Percentiles rank a stretch among this genome's conserved stretches.
phyloP scores from a whole-genome alignment of 345 rosid genomes.

The Gynandropsis gynandra region DNA sequence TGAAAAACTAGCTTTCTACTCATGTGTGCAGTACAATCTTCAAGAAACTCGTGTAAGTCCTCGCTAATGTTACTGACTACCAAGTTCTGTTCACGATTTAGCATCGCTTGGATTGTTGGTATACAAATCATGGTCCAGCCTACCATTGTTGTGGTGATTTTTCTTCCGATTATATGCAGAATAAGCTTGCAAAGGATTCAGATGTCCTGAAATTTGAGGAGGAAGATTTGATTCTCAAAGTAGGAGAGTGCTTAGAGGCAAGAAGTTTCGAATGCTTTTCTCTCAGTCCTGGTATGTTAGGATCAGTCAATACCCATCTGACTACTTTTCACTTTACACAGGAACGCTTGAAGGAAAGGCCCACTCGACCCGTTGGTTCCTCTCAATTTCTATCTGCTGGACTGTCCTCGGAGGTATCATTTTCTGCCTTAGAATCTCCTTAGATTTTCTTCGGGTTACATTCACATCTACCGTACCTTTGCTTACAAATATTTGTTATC shows the following conservation, averaged over 20 bases:
- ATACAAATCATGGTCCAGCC: neutral
- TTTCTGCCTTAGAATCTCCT: constrained; percentile 10
- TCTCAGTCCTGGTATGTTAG: neutral
- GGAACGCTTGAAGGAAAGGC: constrained; percentile 87
- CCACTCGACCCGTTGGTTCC: constrained; percentile 50
- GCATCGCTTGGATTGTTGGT: neutral
- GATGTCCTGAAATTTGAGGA: constrained; percentile 54
- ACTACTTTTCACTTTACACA: constrained; percentile 26
- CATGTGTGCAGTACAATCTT: constrained; percentile 78
- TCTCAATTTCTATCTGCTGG: constrained; percentile 42
- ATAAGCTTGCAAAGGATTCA: constrained; percentile 75
- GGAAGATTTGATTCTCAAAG: constrained; percentile 80
- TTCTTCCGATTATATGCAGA: constrained; percentile 37
- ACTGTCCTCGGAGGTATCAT: constrained; percentile 50
- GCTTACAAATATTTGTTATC: constrained; percentile 15
- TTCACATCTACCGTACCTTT: constrained; percentile 16
- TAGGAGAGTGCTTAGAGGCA: constrained; percentile 91
- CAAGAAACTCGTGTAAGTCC: constrained; percentile 90
- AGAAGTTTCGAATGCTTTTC: constrained; percentile 24
- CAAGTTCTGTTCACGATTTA: neutral
- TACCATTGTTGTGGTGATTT: constrained; percentile 17
- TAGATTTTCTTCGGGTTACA: constrained; percentile 13
- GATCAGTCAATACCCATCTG: constrained; percentile 14
- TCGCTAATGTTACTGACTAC: neutral
- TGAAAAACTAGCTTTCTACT: constrained; percentile 85